Evolutionary conservation across 768 basidiomycete genomes (phyloP).

Genomic region (Suillus clintonianus): DNA sequence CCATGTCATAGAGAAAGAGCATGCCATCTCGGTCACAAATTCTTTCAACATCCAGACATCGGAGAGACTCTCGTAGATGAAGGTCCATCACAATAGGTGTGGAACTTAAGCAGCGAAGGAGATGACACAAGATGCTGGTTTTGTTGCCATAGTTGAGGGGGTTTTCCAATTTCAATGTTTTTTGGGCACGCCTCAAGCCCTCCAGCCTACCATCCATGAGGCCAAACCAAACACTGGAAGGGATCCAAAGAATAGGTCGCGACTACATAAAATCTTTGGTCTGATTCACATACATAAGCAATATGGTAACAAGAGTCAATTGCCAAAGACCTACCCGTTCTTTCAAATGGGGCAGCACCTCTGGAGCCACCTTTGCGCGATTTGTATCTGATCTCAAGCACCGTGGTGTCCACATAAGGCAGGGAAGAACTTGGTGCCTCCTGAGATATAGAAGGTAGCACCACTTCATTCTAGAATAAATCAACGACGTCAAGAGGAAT

Average conservation of each 20-base stretch:
- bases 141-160: not conserved
- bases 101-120: not conserved
- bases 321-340: not conserved
- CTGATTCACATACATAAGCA: too few species aligned
- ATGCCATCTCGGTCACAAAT: not conserved
- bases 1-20: not conserved
- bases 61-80: not conserved
- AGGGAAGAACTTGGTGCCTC: not conserved
- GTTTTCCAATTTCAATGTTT: not conserved
- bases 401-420: not conserved
- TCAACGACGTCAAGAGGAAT: conserved; percentile 10
- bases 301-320: too few species aligned
- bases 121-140: not conserved
- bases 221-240: not conserved
- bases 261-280: not conserved
- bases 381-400: conserved; percentile 9
- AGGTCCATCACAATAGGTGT: not conserved
- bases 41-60: not conserved
- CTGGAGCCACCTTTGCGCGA: not conserved
- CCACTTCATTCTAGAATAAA: conserved; percentile 5
- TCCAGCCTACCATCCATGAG: not conserved
- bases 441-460: conserved; percentile 6
- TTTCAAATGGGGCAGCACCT: not conserved
- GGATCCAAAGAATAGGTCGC: not conserved
- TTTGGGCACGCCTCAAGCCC: not conserved